Conservation (phyloP, 495 filamentous ascomycete species). For the Xylaria telfairii region DNA sequence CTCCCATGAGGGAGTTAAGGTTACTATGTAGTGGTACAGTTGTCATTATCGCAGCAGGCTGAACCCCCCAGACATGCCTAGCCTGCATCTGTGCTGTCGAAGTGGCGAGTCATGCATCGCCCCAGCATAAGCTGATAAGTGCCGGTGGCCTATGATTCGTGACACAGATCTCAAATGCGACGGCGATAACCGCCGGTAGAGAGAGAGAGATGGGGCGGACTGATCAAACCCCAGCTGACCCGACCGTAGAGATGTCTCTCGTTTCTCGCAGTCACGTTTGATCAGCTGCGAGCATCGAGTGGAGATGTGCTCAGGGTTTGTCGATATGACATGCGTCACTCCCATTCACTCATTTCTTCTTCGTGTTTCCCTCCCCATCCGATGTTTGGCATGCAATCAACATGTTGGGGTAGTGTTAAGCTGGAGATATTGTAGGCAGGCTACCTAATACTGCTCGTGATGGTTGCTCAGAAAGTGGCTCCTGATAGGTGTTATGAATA, state of each 20-base stretch:
- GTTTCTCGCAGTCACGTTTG: not conserved
- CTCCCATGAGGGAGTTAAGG: not conserved
- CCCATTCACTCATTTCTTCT: not conserved
- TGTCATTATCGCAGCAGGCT: not conserved
- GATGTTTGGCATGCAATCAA: too few species aligned
- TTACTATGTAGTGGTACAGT: not conserved
- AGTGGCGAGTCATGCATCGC: not conserved
- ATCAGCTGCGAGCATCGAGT: slow-evolving; percentile 2
- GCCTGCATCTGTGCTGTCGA: not conserved
- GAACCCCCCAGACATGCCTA: not conserved
- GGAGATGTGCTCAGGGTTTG: not conserved
- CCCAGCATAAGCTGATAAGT: slow-evolving; percentile 9
- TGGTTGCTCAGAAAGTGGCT: not conserved
- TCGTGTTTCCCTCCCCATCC: not conserved
- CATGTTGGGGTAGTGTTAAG: not conserved
- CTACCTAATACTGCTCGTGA: not conserved
- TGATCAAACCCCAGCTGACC: slow-evolving; percentile 19
- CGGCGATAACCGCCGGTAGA: not conserved
- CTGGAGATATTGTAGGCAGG: not conserved
- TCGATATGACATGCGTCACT: not conserved
- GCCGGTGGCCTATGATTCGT: slow-evolving; percentile 4
- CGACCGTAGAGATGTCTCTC: not conserved
- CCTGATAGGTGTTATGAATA: not conserved
- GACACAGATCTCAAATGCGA: slow-evolving; percentile 7
- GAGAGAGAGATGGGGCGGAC: not conserved